Evolutionary conservation across 129 eudicot species (phyloP).

Genomic region (Flaveria ramosissima): DNA sequence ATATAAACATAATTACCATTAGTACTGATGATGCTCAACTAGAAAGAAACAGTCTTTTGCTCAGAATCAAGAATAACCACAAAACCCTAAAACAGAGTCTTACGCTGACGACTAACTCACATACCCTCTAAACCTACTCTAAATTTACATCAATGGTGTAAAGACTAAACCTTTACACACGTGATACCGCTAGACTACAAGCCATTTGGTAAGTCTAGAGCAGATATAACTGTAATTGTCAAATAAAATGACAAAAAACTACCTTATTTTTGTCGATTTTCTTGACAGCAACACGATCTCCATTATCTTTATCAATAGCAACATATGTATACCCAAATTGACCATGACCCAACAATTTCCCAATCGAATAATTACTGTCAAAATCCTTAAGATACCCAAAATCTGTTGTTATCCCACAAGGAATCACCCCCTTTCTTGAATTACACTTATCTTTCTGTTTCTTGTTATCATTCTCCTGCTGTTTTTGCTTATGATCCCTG

Average conservation of each 20-base stretch:
- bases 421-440: slow-evolving; percentile 46
- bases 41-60: slow-evolving; percentile 4
- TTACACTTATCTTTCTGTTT: slow-evolving; percentile 9
- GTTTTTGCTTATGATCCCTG: slow-evolving; percentile 12
- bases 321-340: slow-evolving; percentile 97
- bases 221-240: background rate
- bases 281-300: slow-evolving; percentile 98
- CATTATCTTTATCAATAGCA: slow-evolving; percentile 76
- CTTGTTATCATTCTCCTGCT: slow-evolving; percentile 4
- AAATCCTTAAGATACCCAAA: slow-evolving; percentile 89
- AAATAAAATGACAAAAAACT: slow-evolving; percentile 1
- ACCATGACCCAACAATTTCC: slow-evolving; percentile 97
- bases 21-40: slow-evolving; percentile 7
- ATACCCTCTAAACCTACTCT: no score
- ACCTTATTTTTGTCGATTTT: slow-evolving; percentile 93
- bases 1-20: background rate
- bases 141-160: background rate
- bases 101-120: no score
- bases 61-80: background rate
- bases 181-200: no score
- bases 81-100: background rate
- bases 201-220: no score
- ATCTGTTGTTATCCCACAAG: slow-evolving; percentile 89
- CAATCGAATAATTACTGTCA: slow-evolving; percentile 61
- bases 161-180: slow-evolving; percentile 1